Percentiles rank a stretch among this genome's conserved stretches.
Evolutionary conservation across 352 stramenopile species (phyloP).

Genomic region (Chloridella minuta): DNA sequence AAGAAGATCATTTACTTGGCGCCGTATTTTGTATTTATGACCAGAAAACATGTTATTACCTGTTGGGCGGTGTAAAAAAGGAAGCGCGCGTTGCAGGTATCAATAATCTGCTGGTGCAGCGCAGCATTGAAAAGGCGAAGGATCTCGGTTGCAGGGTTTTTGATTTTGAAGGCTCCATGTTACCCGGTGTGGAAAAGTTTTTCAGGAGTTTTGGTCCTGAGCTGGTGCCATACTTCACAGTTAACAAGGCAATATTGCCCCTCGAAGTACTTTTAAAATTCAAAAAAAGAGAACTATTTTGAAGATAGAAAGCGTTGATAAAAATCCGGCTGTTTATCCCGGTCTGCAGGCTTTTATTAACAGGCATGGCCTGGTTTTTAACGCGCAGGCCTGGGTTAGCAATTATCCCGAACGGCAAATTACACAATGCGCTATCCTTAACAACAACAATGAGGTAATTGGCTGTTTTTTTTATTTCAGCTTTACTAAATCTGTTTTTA

Average conservation of each 20-base stretch:
- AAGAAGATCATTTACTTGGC: not conserved
- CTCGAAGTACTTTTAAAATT: not conserved
- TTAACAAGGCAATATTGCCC: not conserved
- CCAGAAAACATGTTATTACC: not conserved
- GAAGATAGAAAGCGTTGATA: not conserved
- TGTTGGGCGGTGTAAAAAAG: not conserved
- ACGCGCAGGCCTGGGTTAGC: not conserved
- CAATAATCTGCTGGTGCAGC: not conserved
- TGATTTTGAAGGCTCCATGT: not conserved
- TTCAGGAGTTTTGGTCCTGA: not conserved
- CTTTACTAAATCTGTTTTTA: not conserved
- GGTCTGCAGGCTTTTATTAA: not conserved
- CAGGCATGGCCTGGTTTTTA: not conserved
- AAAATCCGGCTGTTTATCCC: not conserved
- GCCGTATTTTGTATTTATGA: not conserved
- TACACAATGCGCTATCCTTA: not conserved
- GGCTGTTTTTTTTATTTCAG: not conserved
- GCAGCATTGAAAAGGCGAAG: not conserved
- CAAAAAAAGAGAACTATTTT: slow-evolving; percentile 7
- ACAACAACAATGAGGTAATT: not conserved
- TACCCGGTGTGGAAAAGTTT: not conserved
- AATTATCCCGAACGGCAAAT: not conserved
- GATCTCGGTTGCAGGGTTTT: not conserved
- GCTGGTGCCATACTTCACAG: not conserved
- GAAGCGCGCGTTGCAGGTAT: not conserved